These are phyloP conservation scores for Tilletia caries DNA, from an alignment of 1,284 basidiomycete genomes.

Conservation along the genomic window DNA sequence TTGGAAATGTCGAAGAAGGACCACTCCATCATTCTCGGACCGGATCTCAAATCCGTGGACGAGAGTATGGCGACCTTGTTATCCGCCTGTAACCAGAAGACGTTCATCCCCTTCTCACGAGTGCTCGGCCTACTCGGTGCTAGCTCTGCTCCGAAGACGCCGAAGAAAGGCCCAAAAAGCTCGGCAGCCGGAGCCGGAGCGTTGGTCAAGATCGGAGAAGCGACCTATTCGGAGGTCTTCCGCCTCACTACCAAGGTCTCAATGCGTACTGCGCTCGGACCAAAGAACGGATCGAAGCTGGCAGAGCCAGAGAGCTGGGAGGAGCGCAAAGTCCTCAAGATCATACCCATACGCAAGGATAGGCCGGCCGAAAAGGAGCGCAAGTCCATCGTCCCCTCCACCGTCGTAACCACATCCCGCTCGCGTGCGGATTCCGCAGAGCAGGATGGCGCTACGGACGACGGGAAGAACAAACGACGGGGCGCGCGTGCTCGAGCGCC, in stretches of 20 bases:
- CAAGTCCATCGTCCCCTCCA: neutral
- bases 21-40: neutral
- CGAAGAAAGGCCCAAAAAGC: neutral
- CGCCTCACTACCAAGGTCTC: constrained; percentile 34
- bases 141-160: neutral
- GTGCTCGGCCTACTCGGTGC: neutral
- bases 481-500: neutral
- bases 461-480: neutral
- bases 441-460: neutral
- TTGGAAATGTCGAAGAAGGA: neutral
- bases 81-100: neutral
- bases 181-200: neutral
- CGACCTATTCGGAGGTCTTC: constrained; percentile 96
- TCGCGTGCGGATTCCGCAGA: too few species aligned
- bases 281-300: neutral
- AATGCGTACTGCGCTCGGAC: constrained; percentile 59
- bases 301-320: neutral
- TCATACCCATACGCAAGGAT: constrained; percentile 63
- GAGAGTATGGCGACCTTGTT: constrained; percentile 1
- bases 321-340: constrained; percentile 69
- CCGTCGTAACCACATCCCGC: neutral
- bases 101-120: constrained; percentile 4
- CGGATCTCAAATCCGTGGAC: neutral
- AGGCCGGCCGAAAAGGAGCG: neutral
- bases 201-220: constrained; percentile 79